A percentile compares a stretch with the other conserved stretches of the same genome.
Conservation (phyloP, 305 asterid genomes). For the Striga hermonthica region DNA sequence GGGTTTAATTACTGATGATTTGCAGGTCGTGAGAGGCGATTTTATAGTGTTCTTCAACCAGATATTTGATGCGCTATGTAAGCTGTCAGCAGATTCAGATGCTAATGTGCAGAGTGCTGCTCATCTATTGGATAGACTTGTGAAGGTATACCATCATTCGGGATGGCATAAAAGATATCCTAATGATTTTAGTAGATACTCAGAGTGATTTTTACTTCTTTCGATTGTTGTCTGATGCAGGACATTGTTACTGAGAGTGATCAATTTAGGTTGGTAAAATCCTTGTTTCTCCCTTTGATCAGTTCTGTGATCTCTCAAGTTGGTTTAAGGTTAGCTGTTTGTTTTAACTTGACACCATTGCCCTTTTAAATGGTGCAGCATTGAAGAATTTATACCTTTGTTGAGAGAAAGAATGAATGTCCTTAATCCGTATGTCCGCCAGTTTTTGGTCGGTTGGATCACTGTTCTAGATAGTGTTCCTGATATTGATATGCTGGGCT, state of each 20-base stretch:
- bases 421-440: conserved; percentile 96
- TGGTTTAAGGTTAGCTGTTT: conserved; percentile 22
- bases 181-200: conserved; percentile 7
- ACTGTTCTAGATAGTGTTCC: conserved; percentile 99
- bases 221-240: conserved; percentile 47
- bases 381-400: conserved; percentile 98
- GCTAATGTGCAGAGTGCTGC: conserved; percentile 99
- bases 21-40: conserved; percentile 99
- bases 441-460: conserved; percentile 99
- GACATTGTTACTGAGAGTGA: conserved; percentile 99
- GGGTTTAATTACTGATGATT: conserved; percentile 33
- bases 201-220: conserved; percentile 27
- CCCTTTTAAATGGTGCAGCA: conserved; percentile 52
- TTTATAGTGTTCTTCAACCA: conserved; percentile 95
- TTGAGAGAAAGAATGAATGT: conserved; percentile 98
- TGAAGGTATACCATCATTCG: conserved; percentile 54
- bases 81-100: conserved; percentile 98
- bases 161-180: not conserved
- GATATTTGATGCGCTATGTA: conserved; percentile 90
- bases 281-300: conserved; percentile 24
- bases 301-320: conserved; percentile 23
- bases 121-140: conserved; percentile 98
- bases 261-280: conserved; percentile 79
- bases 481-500: conserved; percentile 98
- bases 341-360: conserved; percentile 29